These are phyloP conservation scores for Starmerella apicola DNA, from an alignment of 805 yeast genomes.

Conservation along the genomic window DNA sequence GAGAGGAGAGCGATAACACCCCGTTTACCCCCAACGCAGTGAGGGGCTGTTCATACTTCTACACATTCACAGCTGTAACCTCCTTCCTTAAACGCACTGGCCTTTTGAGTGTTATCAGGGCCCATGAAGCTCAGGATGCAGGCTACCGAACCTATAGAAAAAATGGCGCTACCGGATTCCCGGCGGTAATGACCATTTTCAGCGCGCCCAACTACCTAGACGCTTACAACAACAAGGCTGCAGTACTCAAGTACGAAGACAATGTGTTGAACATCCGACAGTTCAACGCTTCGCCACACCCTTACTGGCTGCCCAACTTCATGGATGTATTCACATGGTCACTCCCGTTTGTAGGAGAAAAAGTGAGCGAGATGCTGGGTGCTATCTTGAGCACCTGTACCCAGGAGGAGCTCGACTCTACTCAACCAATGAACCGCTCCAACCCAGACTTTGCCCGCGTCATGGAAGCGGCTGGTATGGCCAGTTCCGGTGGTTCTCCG, in stretches of 20 bases:
- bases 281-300: constrained; percentile 86
- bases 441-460: constrained; percentile 12
- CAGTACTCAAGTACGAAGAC: constrained; percentile 80
- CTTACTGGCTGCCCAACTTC: constrained; percentile 91
- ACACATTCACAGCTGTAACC: constrained; percentile 70
- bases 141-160: constrained; percentile 91
- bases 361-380: constrained; percentile 85
- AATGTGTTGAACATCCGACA: constrained; percentile 92
- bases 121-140: constrained; percentile 96
- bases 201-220: constrained; percentile 94
- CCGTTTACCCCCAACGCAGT: constrained; percentile 53
- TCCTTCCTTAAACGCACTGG: constrained; percentile 67
- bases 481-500: constrained; percentile 3
- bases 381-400: constrained; percentile 87
- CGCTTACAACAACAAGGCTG: constrained; percentile 87
- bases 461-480: constrained; percentile 17
- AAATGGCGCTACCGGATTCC: constrained; percentile 75
- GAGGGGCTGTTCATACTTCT: constrained; percentile 88
- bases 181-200: constrained; percentile 78
- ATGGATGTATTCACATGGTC: constrained; percentile 98
- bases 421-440: constrained; percentile 4
- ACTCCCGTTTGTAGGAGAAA: constrained; percentile 91
- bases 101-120: constrained; percentile 74
- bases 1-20: constrained; percentile 35
- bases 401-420: constrained; percentile 68